These are phyloP conservation scores for Dryas alaskensis DNA, from an alignment of 306 rosid genomes.

Conservation along the genomic window DNA sequence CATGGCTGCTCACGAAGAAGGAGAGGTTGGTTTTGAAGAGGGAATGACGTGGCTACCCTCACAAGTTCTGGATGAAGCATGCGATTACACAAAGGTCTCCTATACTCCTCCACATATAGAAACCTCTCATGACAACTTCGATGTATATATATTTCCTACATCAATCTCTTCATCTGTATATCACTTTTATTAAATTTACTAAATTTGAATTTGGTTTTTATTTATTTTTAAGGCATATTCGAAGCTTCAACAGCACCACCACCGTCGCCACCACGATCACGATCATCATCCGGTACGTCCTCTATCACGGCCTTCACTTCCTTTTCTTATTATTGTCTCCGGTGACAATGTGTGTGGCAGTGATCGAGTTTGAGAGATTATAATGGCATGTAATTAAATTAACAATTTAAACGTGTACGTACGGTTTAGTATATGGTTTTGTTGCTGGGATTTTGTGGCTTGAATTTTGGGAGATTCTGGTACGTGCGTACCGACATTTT, in stretches of 20 bases:
- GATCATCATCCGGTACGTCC: constrained; percentile 13
- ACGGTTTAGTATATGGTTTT: not conserved
- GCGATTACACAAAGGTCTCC: constrained; percentile 36
- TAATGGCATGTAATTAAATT: too few species aligned
- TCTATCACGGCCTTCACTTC: not conserved
- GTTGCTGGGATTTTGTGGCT: not conserved
- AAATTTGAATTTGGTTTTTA: not conserved
- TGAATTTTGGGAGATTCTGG: not conserved
- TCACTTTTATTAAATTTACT: not conserved
- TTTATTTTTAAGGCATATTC: constrained; percentile 15
- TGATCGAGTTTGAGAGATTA: not conserved
- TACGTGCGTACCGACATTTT: not conserved
- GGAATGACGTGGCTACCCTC: constrained; percentile 63
- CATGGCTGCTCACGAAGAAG: constrained; percentile 47
- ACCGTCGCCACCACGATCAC: constrained; percentile 12
- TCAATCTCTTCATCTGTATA: not conserved
- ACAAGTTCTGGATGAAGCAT: constrained; percentile 47
- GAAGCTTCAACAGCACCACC: constrained; percentile 17
- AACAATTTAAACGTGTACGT: not conserved
- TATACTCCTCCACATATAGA: not conserved
- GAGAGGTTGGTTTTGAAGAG: constrained; percentile 50
- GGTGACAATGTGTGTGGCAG: not conserved
- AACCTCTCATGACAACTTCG: not conserved
- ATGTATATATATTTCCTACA: too few species aligned
- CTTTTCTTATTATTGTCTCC: not conserved